These are phyloP conservation scores for Plasmopara halstedii DNA, from an alignment of 352 stramenopile genomes.

Conservation along the genomic window DNA sequence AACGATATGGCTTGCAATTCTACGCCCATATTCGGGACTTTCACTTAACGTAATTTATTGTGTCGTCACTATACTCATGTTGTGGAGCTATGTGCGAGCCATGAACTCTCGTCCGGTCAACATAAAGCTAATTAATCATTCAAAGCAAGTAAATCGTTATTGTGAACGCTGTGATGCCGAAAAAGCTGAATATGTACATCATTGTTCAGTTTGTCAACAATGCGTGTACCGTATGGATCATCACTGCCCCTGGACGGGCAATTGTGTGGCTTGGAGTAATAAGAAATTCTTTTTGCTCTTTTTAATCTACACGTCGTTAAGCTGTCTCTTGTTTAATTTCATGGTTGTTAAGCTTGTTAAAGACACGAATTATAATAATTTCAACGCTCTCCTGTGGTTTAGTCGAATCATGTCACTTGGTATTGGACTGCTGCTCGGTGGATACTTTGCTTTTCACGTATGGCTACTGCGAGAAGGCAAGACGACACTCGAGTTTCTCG, in stretches of 20 bases:
- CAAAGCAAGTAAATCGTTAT: slow-evolving; percentile 34
- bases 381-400: slow-evolving; percentile 27
- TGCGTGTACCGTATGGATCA: slow-evolving; percentile 85
- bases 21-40: slow-evolving; percentile 16
- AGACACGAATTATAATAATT: slow-evolving; percentile 1
- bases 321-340: slow-evolving; percentile 47
- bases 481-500: slow-evolving; percentile 75
- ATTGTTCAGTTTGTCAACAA: slow-evolving; percentile 67
- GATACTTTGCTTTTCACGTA: slow-evolving; percentile 73
- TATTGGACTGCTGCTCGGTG: slow-evolving; percentile 45
- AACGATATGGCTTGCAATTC: slow-evolving; percentile 36
- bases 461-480: slow-evolving; percentile 55
- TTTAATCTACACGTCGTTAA: slow-evolving; percentile 62
- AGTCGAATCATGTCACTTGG: slow-evolving; percentile 42
- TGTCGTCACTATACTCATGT: slow-evolving; percentile 41
- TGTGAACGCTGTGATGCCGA: slow-evolving; percentile 66
- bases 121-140: slow-evolving; percentile 4
- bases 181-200: slow-evolving; percentile 56
- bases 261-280: slow-evolving; percentile 80
- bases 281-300: slow-evolving; percentile 84
- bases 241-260: slow-evolving; percentile 79
- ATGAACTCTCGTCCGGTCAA: slow-evolving; percentile 23
- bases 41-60: slow-evolving; percentile 35
- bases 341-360: slow-evolving; percentile 31
- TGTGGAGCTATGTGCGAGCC: slow-evolving; percentile 68